Evolutionary conservation across 176 grass and related monocot genomes (phyloP).

Genomic region (Cenchrus americanus): DNA sequence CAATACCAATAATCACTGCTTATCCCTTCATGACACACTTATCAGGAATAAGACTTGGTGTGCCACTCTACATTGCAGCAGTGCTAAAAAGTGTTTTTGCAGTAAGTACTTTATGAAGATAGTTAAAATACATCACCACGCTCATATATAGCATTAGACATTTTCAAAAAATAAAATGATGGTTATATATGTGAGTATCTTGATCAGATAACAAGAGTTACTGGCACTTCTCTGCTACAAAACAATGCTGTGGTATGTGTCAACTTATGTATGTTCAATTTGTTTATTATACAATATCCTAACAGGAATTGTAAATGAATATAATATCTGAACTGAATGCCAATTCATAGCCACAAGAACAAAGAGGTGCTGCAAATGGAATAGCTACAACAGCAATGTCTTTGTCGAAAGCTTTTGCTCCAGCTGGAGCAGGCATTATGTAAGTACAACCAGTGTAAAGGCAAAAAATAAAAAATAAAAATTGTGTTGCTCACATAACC

Average conservation of each 20-base stretch:
- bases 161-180: not conserved
- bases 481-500: too few relatives aligned
- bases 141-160: not conserved
- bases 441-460: constrained; percentile 45
- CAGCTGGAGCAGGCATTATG: constrained; percentile 67
- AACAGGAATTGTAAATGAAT: not conserved
- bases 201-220: constrained; percentile 70
- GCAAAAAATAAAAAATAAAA: too few relatives aligned
- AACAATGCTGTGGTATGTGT: constrained; percentile 83
- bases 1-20: constrained; percentile 59
- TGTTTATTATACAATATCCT: not conserved
- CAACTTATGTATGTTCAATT: not conserved
- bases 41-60: constrained; percentile 59
- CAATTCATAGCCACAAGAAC: constrained; percentile 63
- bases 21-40: constrained; percentile 73
- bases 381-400: constrained; percentile 79
- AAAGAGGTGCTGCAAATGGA: constrained; percentile 91
- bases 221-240: constrained; percentile 76
- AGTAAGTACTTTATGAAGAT: constrained; percentile 40
- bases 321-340: not conserved
- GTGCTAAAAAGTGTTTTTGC: constrained; percentile 66
- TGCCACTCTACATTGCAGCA: constrained; percentile 63
- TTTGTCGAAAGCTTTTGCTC: constrained; percentile 74
- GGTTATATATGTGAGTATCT: constrained; percentile 20
- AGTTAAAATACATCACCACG: not conserved